Evolutionary conservation across 148 eudicot species (phyloP), one percentile per base, ranked within the genome.

Genomic region (Gaultheria prostrata): DNA sequence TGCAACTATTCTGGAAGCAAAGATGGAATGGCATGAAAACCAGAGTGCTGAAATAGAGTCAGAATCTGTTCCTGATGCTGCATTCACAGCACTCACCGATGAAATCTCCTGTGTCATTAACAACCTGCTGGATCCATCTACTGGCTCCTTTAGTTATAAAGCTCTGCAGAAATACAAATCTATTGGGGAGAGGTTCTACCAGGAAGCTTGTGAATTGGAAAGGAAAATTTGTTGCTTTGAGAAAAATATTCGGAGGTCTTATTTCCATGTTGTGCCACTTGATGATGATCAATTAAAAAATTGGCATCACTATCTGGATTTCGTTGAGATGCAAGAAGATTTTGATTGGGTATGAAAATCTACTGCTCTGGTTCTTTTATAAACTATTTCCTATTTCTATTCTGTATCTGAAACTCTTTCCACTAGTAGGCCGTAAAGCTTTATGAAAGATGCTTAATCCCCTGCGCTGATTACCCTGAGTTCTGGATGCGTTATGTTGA

Each of bases 401-500:
- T 56, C 56, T 30, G 53, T 57, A 61, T 83, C 69, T 83, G 81
- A 84, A 56, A 82, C 59, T 39, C 43, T 69, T 51, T 82, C 80
- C 79, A 70, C 78, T 85, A 80, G 83, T 90, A 95, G 98, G 94
- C 90, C 48, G 91, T 96, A 83, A 93, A 92, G 82, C 91, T 96
- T 45, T 93, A 94, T 87, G 98, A 96, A 85, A 92, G 95, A 88
- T 96, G 98, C 91, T 89, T 96, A 84, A 89, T 94, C 61, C 85
- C 98, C 72, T 94, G 98, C 89, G 97, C 97, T 72, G 85, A 76
- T 86, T 96, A 93, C 84, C 93, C 98, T 46, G 98, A 93, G 84
- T 96, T 94, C 82, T 96, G 98, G 98, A 93, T 94, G 92, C 98
- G 98, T 49, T 96, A 96, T 89, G 98, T 93, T 83, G 93, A 96